Evolutionary conservation across 1,139 yeast species (phyloP).

Genomic region (Kurtzmaniella quercitrusa): DNA sequence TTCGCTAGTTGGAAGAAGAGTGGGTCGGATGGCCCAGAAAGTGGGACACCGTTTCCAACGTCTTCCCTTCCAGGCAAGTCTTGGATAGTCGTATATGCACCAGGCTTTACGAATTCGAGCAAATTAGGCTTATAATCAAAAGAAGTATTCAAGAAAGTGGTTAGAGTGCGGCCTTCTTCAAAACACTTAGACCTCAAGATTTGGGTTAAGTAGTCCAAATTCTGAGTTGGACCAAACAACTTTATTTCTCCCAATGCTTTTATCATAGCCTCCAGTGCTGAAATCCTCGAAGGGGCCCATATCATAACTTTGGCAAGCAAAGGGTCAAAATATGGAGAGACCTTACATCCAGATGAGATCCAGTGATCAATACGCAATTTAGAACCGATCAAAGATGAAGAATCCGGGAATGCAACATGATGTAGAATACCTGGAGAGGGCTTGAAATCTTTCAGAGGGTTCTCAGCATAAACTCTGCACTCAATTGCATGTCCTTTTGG

Average conservation of each 20-base stretch:
- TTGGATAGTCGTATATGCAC: conserved; percentile 32
- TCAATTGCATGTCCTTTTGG: conserved; percentile 37
- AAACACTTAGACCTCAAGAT: conserved; percentile 20
- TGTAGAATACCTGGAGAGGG: conserved; percentile 32
- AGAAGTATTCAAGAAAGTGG: conserved; percentile 18
- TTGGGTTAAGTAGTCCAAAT: conserved; percentile 24
- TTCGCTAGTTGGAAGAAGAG: conserved; percentile 29
- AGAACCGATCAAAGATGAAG: conserved; percentile 9
- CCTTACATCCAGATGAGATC: conserved; percentile 30
- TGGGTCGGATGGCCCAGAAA: conserved; percentile 30
- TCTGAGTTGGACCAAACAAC: conserved; percentile 29
- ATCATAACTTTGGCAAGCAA: conserved; percentile 33
- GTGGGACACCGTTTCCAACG: conserved; percentile 27
- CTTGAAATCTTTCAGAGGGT: conserved; percentile 29
- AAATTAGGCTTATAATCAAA: conserved; percentile 22
- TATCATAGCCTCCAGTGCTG: conserved; percentile 20
- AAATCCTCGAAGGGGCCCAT: conserved; percentile 25
- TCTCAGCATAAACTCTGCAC: conserved; percentile 33
- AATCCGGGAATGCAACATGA: conserved; percentile 19
- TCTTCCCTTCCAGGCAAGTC: conserved; percentile 28
- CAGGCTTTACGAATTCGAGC: conserved; percentile 26
- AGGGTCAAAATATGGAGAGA: conserved; percentile 37
- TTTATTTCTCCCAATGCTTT: conserved; percentile 17
- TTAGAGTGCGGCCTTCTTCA: conserved; percentile 22
- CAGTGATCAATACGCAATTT: conserved; percentile 31